phyloP scores from a whole-genome alignment of 768 basidiomycete species.

The Multifurca ochricompacta region DNA sequence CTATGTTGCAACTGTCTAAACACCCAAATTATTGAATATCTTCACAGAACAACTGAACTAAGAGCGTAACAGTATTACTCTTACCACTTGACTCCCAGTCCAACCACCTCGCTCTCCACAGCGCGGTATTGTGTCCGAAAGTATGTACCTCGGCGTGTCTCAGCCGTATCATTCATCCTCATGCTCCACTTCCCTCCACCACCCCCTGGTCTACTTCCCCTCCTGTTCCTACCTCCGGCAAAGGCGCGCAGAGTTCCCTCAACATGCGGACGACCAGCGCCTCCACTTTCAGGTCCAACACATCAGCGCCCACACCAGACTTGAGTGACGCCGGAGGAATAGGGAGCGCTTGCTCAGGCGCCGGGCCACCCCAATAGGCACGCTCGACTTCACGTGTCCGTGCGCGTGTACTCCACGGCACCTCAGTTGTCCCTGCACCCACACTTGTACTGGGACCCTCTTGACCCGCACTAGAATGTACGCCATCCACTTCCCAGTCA shows the following conservation, averaged over 20 bases:
- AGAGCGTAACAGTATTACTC: no score
- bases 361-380: slow-evolving; percentile 59
- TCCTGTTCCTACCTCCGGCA: slow-evolving; percentile 3
- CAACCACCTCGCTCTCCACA: slow-evolving; percentile 79
- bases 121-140: slow-evolving; percentile 79
- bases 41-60: no score
- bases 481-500: slow-evolving; percentile 54
- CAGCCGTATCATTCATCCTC: slow-evolving; percentile 33
- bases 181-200: slow-evolving; percentile 28
- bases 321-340: slow-evolving; percentile 41
- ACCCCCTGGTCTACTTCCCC: background rate
- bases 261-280: slow-evolving; percentile 33
- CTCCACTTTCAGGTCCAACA: no score
- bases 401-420: slow-evolving; percentile 75
- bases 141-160: slow-evolving; percentile 36
- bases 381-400: slow-evolving; percentile 79
- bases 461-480: slow-evolving; percentile 14
- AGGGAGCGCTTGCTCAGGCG: slow-evolving; percentile 25
- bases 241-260: slow-evolving; percentile 34
- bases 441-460: background rate
- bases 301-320: background rate
- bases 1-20: no score
- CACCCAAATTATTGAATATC: no score
- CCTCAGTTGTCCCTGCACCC: slow-evolving; percentile 33
- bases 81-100: slow-evolving; percentile 28